Conservation (phyloP, 768 basidiomycete species). For the Tubosaeta sp. region DNA sequence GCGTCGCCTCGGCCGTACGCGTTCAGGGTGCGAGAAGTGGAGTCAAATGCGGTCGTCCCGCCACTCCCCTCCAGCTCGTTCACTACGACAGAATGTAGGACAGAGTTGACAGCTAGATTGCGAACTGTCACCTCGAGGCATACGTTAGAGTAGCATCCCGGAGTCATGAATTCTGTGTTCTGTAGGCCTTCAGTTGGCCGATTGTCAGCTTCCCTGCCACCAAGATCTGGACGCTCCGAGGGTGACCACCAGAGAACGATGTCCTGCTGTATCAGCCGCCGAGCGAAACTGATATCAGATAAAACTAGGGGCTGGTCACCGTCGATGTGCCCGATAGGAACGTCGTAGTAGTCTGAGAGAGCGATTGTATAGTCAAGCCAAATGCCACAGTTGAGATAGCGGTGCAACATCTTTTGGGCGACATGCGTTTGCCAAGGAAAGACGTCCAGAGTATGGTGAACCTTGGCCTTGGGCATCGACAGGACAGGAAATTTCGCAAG, state of each 20-base stretch:
- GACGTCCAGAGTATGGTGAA: conserved; percentile 68
- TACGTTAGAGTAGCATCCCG: conserved; percentile 90
- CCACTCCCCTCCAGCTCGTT: conserved; percentile 97
- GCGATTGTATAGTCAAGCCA: conserved; percentile 80
- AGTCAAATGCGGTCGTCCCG: conserved; percentile 91
- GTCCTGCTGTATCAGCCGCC: conserved; percentile 82
- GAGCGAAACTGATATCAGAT: conserved; percentile 88
- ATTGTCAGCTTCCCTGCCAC: conserved; percentile 87
- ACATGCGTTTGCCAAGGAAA: conserved; percentile 89
- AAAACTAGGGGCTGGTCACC: conserved; percentile 85
- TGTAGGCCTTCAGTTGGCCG: conserved; percentile 72
- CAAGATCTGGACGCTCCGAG: conserved; percentile 83
- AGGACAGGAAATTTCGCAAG: conserved; percentile 83
- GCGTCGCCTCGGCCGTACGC: conserved; percentile 70
- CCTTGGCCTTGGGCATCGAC: conserved; percentile 78
- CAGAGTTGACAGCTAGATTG: conserved; percentile 91
- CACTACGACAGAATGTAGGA: conserved; percentile 89
- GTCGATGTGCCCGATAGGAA: conserved; percentile 90
- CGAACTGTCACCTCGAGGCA: conserved; percentile 86
- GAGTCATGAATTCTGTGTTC: conserved; percentile 77
- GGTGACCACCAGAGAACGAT: conserved; percentile 97
- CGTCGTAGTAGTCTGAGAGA: conserved; percentile 86
- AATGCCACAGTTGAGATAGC: conserved; percentile 71
- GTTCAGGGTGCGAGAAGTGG: conserved; percentile 84
- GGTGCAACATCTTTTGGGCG: conserved; percentile 75